Evolutionary conservation across 129 eudicot genomes (phyloP).

Genomic region (Glebionis coronaria): DNA sequence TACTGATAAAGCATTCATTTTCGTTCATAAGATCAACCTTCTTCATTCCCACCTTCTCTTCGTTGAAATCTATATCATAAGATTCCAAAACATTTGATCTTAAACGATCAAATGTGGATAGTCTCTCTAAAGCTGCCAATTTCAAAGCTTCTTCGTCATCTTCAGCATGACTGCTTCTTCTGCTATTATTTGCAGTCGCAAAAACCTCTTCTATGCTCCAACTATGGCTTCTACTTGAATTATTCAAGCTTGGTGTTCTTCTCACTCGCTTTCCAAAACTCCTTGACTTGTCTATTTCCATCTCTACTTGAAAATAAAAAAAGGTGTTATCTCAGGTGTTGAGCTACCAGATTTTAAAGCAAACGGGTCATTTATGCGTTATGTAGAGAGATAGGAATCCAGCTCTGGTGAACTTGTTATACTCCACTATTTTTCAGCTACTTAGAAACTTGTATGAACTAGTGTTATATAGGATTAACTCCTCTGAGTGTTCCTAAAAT

Average conservation of each 20-base stretch:
- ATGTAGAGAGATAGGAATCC: neutral
- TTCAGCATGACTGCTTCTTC: slow-evolving; percentile 16
- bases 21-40: slow-evolving; percentile 4
- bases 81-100: slow-evolving; percentile 8
- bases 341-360: neutral
- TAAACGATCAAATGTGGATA: slow-evolving; percentile 15
- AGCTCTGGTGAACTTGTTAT: neutral
- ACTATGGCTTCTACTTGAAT: slow-evolving; percentile 23
- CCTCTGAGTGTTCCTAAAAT: slow-evolving; percentile 1
- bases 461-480: slow-evolving; percentile 1
- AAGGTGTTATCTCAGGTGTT: neutral
- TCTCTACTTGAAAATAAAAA: neutral
- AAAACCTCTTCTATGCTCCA: slow-evolving; percentile 25
- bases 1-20: slow-evolving; percentile 13
- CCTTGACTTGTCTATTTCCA: slow-evolving; percentile 20
- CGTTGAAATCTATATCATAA: neutral
- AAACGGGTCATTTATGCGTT: neutral
- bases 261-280: slow-evolving; percentile 7
- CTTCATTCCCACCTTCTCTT: neutral
- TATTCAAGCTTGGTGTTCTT: slow-evolving; percentile 16
- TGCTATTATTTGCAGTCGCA: slow-evolving; percentile 20
- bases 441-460: neutral
- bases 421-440: neutral
- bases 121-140: slow-evolving; percentile 17
- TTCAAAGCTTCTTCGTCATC: slow-evolving; percentile 26